Evolutionary conservation across 176 grass and related monocot genomes (phyloP).

Genomic region (Raddia guianensis): DNA sequence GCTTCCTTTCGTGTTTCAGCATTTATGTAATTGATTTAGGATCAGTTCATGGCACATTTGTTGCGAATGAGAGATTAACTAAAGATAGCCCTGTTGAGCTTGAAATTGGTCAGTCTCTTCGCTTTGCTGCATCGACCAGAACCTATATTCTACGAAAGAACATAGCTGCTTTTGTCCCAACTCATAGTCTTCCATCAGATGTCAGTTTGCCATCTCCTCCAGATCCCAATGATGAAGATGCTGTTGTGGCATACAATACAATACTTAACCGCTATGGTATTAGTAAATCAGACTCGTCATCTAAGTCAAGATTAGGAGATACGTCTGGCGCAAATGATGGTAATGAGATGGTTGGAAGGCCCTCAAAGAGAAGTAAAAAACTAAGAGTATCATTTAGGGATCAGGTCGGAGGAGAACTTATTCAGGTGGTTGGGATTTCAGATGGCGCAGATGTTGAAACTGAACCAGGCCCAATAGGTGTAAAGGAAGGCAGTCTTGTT

Average conservation of each 20-base stretch:
- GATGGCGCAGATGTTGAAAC: constrained; percentile 93
- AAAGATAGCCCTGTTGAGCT: constrained; percentile 91
- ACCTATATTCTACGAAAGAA: constrained; percentile 83
- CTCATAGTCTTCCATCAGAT: constrained; percentile 56
- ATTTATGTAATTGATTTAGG: constrained; percentile 94
- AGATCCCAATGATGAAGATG: constrained; percentile 83
- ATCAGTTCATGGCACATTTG: constrained; percentile 96
- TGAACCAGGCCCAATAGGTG: constrained; percentile 84
- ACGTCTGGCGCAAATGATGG: constrained; percentile 41
- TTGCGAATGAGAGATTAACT: constrained; percentile 89
- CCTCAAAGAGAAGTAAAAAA: constrained; percentile 71
- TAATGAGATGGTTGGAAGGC: constrained; percentile 43
- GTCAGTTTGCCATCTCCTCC: constrained; percentile 92
- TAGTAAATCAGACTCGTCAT: constrained; percentile 51
- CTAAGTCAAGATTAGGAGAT: constrained; percentile 40
- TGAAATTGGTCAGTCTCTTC: constrained; percentile 94
- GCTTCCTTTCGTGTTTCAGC: constrained; percentile 51
- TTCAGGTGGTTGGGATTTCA: constrained; percentile 93
- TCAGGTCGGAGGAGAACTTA: constrained; percentile 85
- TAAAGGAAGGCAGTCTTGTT: constrained; percentile 96
- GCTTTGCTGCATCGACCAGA: constrained; percentile 92
- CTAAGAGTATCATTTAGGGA: constrained; percentile 77
- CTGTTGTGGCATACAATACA: constrained; percentile 93
- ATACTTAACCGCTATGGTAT: constrained; percentile 90
- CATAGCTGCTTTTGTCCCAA: constrained; percentile 63